Evolutionary conservation across 805 yeast species (phyloP).

Genomic region (Teunomyces barrocoloradensis): DNA sequence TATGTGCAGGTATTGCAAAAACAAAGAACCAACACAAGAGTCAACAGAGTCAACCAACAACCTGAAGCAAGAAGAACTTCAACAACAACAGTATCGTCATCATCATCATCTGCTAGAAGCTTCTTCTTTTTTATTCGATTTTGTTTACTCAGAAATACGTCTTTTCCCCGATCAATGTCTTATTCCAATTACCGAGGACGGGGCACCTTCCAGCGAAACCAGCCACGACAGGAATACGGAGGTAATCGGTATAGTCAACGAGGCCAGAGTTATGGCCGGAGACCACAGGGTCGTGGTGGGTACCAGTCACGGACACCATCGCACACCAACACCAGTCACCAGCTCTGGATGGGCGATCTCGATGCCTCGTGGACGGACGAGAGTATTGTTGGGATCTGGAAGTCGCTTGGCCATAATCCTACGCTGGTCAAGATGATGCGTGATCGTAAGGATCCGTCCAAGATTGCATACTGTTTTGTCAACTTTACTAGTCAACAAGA

Average conservation of each 20-base stretch:
- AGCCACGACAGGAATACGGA: background rate
- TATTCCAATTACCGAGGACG: slow-evolving; percentile 1
- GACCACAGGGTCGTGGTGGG: no score
- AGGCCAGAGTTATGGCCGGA: background rate
- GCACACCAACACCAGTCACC: slow-evolving; percentile 2
- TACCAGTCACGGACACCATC: background rate
- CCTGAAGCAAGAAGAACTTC: no score
- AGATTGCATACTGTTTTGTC: slow-evolving; percentile 66
- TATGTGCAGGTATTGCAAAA: no score
- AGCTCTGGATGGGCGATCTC: slow-evolving; percentile 87
- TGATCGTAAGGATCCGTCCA: slow-evolving; percentile 51
- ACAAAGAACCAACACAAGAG: no score
- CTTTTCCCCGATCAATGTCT: background rate
- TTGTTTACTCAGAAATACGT: no score
- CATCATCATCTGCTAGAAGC: no score
- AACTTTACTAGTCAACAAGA: slow-evolving; percentile 61
- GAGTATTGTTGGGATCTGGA: slow-evolving; percentile 67
- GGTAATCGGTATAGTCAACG: background rate
- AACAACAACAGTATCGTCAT: no score
- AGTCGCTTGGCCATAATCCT: slow-evolving; percentile 60
- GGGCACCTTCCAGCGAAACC: background rate
- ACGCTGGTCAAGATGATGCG: slow-evolving; percentile 63
- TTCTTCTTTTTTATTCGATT: no score
- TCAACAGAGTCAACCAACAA: no score
- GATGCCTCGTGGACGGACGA: slow-evolving; percentile 83